Evolutionary conservation across 192 early-diverging fungal genomes (phyloP).

Genomic region (Coemansia sp.): DNA sequence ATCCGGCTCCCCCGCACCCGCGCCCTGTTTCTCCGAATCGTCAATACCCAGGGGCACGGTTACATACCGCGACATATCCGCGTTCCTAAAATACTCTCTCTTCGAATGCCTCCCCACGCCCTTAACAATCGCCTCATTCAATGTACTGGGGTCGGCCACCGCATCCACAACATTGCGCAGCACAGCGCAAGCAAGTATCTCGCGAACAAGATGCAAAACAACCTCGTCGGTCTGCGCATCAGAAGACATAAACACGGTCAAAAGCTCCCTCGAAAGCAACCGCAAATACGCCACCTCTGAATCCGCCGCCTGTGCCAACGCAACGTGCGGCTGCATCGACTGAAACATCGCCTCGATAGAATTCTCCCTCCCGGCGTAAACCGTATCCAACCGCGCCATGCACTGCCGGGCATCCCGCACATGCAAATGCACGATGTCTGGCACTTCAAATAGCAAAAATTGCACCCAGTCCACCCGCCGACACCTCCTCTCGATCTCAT

Average conservation of each 20-base stretch:
- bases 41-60: slow-evolving; percentile 43
- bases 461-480: slow-evolving; percentile 42
- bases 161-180: slow-evolving; percentile 48
- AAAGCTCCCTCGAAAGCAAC: slow-evolving; percentile 35
- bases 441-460: slow-evolving; percentile 40
- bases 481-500: slow-evolving; percentile 40
- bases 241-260: slow-evolving; percentile 41
- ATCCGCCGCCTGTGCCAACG: slow-evolving; percentile 40
- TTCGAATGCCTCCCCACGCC: slow-evolving; percentile 42
- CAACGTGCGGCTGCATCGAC: slow-evolving; percentile 52
- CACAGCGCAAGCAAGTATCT: slow-evolving; percentile 52
- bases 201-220: slow-evolving; percentile 42
- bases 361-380: slow-evolving; percentile 39
- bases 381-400: slow-evolving; percentile 38
- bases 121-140: slow-evolving; percentile 48
- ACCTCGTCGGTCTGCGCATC: slow-evolving; percentile 46
- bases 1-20: not conserved
- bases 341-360: slow-evolving; percentile 49
- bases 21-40: slow-evolving; percentile 1
- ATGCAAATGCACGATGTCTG: slow-evolving; percentile 45
- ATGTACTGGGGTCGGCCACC: slow-evolving; percentile 39
- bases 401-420: slow-evolving; percentile 46
- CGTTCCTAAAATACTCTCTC: slow-evolving; percentile 39
- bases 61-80: slow-evolving; percentile 44
- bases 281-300: slow-evolving; percentile 49